Percentiles rank a stretch among this genome's conserved stretches.
Evolutionary conservation across 257 asterid species (phyloP).

Genomic region (Nicotiana benthamiana): DNA sequence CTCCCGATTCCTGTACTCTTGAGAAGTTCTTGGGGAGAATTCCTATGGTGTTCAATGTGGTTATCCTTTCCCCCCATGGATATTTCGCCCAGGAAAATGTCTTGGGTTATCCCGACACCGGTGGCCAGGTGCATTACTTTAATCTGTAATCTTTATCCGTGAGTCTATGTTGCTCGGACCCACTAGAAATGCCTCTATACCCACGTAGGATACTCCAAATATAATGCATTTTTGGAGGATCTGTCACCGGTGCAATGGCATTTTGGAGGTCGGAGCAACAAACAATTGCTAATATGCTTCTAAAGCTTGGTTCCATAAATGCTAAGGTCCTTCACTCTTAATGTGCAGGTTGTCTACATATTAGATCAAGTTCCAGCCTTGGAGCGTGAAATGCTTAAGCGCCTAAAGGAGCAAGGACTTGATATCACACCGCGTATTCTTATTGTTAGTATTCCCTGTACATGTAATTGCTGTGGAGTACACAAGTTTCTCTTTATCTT

Average conservation of each 20-base stretch:
- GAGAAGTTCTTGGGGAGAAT: constrained; percentile 81
- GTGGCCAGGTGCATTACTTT: constrained; percentile 67
- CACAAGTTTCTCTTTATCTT: background rate
- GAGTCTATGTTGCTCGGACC: too few species aligned
- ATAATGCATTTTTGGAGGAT: too few species aligned
- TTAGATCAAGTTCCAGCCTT: constrained; percentile 28
- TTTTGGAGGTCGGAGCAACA: too few species aligned
- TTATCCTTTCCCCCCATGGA: constrained; percentile 94
- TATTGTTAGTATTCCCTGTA: constrained; percentile 10
- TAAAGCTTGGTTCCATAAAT: background rate
- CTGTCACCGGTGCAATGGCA: too few species aligned
- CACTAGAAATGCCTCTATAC: too few species aligned
- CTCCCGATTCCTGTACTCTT: constrained; percentile 85
- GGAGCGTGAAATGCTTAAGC: constrained; percentile 23
- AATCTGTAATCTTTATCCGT: background rate
- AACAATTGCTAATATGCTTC: background rate
- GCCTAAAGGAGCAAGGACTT: constrained; percentile 26
- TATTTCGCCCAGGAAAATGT: constrained; percentile 99
- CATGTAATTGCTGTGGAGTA: background rate
- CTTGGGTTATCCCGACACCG: constrained; percentile 93
- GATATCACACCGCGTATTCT: constrained; percentile 21
- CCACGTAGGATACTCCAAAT: too few species aligned
- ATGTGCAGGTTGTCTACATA: constrained; percentile 20
- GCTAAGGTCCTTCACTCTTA: background rate
- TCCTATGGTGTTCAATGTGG: constrained; percentile 96